phyloP scores from a whole-genome alignment of 2,329 filamentous ascomycete genomes.

The Fusarium secorum region DNA sequence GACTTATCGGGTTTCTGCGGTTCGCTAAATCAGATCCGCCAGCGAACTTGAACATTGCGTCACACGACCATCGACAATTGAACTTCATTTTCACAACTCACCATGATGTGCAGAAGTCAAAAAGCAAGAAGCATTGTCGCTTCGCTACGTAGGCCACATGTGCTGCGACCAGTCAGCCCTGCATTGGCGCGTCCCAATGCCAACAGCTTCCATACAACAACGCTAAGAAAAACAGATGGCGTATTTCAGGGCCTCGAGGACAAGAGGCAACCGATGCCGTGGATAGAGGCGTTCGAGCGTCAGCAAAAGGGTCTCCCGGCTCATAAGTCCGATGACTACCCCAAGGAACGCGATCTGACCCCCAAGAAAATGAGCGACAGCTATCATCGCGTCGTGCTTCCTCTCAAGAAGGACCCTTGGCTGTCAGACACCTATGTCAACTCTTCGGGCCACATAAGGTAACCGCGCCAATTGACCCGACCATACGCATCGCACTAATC shows the following conservation, averaged over 20 bases:
- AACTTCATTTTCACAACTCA: not conserved
- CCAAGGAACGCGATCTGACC: conserved; percentile 37
- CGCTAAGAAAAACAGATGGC: conserved; percentile 37
- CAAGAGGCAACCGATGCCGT: conserved; percentile 39
- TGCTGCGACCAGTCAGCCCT: not conserved
- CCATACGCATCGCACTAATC: not conserved
- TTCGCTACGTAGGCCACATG: not conserved
- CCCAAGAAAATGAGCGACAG: conserved; percentile 46
- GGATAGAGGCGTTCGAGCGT: conserved; percentile 42
- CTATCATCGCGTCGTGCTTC: conserved; percentile 55
- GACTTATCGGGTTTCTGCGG: conserved; percentile 1
- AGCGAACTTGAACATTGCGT: conserved; percentile 12
- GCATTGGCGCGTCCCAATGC: not conserved
- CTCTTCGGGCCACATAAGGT: conserved; percentile 74
- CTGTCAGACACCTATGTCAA: conserved; percentile 81
- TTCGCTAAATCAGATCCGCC: not conserved
- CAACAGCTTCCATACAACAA: conserved; percentile 28
- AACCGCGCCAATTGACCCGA: not conserved
- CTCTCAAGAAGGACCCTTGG: conserved; percentile 77
- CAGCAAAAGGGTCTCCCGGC: conserved; percentile 31
- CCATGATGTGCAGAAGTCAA: conserved; percentile 18
- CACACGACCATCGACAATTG: conserved; percentile 3
- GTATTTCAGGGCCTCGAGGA: conserved; percentile 43
- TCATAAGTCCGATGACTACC: conserved; percentile 3
- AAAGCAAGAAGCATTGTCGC: not conserved